phyloP scores from a whole-genome alignment of 2,329 filamentous ascomycete genomes.

The Colletotrichum cordylinicola region DNA sequence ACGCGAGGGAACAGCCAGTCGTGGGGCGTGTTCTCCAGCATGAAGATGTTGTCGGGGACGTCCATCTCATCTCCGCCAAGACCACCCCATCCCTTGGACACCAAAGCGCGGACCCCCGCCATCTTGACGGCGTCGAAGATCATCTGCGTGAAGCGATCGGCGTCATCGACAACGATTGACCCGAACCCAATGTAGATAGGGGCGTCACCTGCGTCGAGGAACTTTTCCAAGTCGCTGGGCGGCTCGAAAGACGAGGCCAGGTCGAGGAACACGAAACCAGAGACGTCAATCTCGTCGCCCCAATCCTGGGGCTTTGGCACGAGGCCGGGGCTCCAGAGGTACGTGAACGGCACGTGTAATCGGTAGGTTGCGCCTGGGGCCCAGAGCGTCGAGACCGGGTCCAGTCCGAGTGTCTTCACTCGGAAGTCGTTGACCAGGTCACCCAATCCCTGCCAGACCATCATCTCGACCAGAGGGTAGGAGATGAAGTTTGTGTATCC shows the following conservation, averaged over 20 bases:
- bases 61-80: constrained; percentile 59
- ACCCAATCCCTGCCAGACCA: constrained; percentile 89
- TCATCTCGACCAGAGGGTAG: constrained; percentile 82
- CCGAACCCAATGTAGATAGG: constrained; percentile 81
- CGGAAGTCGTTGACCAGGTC: constrained; percentile 80
- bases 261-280: constrained; percentile 81
- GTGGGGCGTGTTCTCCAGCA: constrained; percentile 77
- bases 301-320: constrained; percentile 73
- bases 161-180: constrained; percentile 77
- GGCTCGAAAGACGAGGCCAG: constrained; percentile 67
- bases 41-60: constrained; percentile 68
- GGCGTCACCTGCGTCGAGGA: constrained; percentile 60
- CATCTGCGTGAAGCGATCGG: constrained; percentile 70
- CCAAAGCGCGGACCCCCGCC: constrained; percentile 72
- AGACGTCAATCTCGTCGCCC: constrained; percentile 74
- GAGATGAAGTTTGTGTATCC: constrained; percentile 82
- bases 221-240: constrained; percentile 58
- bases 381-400: constrained; percentile 79
- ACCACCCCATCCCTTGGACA: constrained; percentile 79
- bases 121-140: constrained; percentile 72
- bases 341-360: constrained; percentile 77
- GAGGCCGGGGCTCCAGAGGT: constrained; percentile 72
- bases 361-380: constrained; percentile 76
- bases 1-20: constrained; percentile 79
- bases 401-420: constrained; percentile 70